Evolutionary conservation across 176 grass and related monocot genomes (phyloP), one percentile per base, ranked within the genome.

Genomic region (Tuctoria greenei): DNA sequence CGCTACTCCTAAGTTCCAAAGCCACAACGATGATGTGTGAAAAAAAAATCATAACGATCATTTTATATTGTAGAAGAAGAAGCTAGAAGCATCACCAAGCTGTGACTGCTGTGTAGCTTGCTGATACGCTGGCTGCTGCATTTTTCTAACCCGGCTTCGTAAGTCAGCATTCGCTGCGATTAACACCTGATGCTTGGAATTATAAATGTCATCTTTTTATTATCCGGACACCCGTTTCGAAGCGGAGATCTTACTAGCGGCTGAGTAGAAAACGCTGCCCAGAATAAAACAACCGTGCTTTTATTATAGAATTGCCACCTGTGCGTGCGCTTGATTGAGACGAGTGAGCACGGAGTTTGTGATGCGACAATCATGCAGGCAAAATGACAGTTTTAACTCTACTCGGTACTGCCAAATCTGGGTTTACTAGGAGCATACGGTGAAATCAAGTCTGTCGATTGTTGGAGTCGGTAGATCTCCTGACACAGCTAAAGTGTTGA

Each of bases 101-200:
- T 16, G 42, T 24, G 52, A n/a, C n/a, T 10, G 6, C 47, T 31
- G 31, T 31, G 31, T 31, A 62, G 18, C 8, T 36, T 1, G 57
- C 11, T 23, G 35, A 49, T 76, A 31, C 59, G 74, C 58, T 42
- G 73, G 58, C 41, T 47, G 57, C 5, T 13, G 55, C 26, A 6
- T 9, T 61, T 86, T 59, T 9, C 49, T 11, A 36, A 25, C 26
- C 17, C n/a, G 9, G 14, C 26, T 17, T 38, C 59, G 46, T 21
- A 70, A 76, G 64, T 81, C 84, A 76, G 44, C 77, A 39, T 74
- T 72, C 10, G 61, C 76, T 31, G 69, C n/a, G 11, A 24, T 43
- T 39, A 31, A 67, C 31, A 16, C 16, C 17, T 14, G 71, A 60
- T 10, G 43, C 10, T 43, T 23, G 7, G 43, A 10, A 43, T 75